Evolutionary conservation across 2,329 filamentous ascomycete genomes (phyloP).

Genomic region (Nigrospora osmanthi): DNA sequence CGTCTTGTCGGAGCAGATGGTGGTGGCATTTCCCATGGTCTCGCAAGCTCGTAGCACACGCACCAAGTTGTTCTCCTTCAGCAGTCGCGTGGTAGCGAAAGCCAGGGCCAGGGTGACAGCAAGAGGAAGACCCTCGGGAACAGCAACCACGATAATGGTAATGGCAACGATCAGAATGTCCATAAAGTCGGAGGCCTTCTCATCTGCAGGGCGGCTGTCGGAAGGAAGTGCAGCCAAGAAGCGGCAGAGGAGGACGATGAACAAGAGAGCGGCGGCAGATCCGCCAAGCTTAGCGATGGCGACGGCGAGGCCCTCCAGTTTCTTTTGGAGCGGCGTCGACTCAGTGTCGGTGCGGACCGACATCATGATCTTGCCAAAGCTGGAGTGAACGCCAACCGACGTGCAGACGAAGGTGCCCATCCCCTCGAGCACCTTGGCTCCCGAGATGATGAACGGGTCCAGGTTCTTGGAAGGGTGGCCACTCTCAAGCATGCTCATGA

Average conservation of each 20-base stretch:
- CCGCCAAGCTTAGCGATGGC: constrained; percentile 47
- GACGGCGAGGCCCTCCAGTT: constrained; percentile 41
- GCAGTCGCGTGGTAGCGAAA: constrained; percentile 59
- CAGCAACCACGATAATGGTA: constrained; percentile 62
- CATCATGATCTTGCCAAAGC: constrained; percentile 49
- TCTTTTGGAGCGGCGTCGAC: constrained; percentile 45
- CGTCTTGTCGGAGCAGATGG: constrained; percentile 76
- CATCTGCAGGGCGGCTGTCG: constrained; percentile 35
- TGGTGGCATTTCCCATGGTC: constrained; percentile 65
- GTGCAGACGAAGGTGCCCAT: constrained; percentile 46
- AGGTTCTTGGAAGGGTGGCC: constrained; percentile 40
- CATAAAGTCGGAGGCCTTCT: constrained; percentile 56
- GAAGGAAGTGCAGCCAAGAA: constrained; percentile 56
- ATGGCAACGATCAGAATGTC: constrained; percentile 57
- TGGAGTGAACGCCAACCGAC: constrained; percentile 45
- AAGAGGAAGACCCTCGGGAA: constrained; percentile 58
- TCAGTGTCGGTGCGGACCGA: constrained; percentile 44
- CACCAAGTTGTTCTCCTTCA: constrained; percentile 65
- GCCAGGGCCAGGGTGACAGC: constrained; percentile 62
- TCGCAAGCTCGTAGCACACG: constrained; percentile 60
- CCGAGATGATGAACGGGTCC: constrained; percentile 57
- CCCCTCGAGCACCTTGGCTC: constrained; percentile 47
- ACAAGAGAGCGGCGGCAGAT: constrained; percentile 65
- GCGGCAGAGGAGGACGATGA: constrained; percentile 71
- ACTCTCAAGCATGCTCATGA: constrained; percentile 45